Evolutionary conservation across 2,329 filamentous ascomycete species (phyloP).

Genomic region (Nothophaeocryptopus gaeumannii): DNA sequence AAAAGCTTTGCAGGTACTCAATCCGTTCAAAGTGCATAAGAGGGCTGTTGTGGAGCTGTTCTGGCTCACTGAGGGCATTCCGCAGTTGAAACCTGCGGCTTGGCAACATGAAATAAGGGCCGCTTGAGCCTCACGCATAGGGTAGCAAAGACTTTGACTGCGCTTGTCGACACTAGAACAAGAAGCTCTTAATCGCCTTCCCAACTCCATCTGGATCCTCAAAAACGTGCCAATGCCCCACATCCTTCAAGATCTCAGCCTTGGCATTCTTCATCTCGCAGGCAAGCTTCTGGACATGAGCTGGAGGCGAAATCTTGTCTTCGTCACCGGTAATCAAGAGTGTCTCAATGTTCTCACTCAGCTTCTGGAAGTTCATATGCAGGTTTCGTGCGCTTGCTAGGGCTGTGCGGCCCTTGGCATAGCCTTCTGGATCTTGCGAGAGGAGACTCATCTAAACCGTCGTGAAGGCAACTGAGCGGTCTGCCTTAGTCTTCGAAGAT

Average conservation of each 20-base stretch:
- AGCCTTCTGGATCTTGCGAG: conserved; percentile 52
- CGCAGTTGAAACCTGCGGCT: too few species aligned
- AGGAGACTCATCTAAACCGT: conserved; percentile 48
- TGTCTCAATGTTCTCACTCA: conserved; percentile 33
- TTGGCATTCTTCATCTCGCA: conserved; percentile 17
- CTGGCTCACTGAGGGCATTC: too few species aligned
- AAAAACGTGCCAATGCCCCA: conserved; percentile 53
- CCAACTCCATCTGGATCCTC: conserved; percentile 44
- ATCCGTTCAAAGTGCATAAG: too few species aligned
- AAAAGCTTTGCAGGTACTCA: too few species aligned
- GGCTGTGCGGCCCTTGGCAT: conserved; percentile 54
- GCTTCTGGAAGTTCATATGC: conserved; percentile 30
- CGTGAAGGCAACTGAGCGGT: conserved; percentile 42
- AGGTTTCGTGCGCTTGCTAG: conserved; percentile 39
- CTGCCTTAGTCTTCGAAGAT: conserved; percentile 38
- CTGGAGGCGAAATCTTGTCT: conserved; percentile 44
- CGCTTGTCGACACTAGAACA: too few species aligned
- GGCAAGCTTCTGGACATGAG: conserved; percentile 30
- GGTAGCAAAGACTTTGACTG: too few species aligned
- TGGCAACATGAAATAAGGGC: too few species aligned
- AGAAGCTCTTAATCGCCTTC: conserved; percentile 25
- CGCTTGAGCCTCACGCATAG: too few species aligned
- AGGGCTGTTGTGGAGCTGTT: too few species aligned
- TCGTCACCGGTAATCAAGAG: conserved; percentile 48
- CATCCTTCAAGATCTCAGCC: conserved; percentile 37